A percentile compares a stretch with the other conserved stretches of the same genome.
Evolutionary conservation across 2,329 filamentous ascomycete species (phyloP).

Genomic region (Xylaria arbuscula): DNA sequence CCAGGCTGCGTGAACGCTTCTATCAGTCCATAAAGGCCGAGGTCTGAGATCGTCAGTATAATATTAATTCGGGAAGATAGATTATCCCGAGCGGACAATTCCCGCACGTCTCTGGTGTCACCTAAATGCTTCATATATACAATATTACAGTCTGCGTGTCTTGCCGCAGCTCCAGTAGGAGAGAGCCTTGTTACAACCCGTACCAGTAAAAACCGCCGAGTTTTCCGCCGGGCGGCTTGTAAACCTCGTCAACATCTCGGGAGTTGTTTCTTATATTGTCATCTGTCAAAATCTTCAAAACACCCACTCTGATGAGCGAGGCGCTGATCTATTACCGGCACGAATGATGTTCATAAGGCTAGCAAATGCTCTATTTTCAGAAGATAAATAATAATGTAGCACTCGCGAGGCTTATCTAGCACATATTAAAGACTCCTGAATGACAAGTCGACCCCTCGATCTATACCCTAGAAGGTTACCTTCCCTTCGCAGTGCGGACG

Average conservation of each 20-base stretch:
- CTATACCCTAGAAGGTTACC: conserved; percentile 13
- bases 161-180: neutral
- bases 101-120: conserved; percentile 20
- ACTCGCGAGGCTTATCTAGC: neutral
- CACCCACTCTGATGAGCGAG: neutral
- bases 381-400: neutral
- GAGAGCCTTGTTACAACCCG: neutral
- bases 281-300: conserved; percentile 7
- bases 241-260: conserved; percentile 3
- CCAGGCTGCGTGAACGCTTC: neutral
- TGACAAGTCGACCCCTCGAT: neutral
- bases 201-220: conserved; percentile 23
- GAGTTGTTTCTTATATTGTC: conserved; percentile 12
- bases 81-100: conserved; percentile 16
- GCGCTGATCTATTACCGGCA: neutral
- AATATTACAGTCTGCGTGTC: conserved; percentile 2
- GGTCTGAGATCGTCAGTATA: neutral
- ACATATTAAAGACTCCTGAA: neutral
- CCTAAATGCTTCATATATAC: conserved; percentile 21
- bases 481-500: conserved; percentile 20
- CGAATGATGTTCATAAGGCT: neutral
- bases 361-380: conserved; percentile 3
- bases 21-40: neutral
- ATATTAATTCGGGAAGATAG: conserved; percentile 13
- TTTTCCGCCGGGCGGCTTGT: conserved; percentile 18